Evolutionary conservation across 768 basidiomycete genomes (phyloP).

Genomic region (Hydnomerulius pinastri): DNA sequence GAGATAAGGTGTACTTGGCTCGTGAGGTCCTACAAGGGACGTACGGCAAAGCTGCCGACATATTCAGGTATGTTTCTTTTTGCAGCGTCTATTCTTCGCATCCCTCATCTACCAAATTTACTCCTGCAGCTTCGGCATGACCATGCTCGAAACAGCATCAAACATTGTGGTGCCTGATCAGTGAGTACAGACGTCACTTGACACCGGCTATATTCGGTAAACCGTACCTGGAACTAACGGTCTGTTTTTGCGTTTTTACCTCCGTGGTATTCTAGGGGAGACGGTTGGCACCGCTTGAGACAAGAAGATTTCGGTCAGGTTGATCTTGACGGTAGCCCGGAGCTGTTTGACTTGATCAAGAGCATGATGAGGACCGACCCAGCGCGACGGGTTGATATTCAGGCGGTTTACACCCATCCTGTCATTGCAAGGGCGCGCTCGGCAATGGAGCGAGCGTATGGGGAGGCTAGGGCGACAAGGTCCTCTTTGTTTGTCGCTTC

Average conservation of each 20-base stretch:
- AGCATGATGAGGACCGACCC: conserved; percentile 81
- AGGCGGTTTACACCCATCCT: conserved; percentile 58
- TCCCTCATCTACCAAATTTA: conserved; percentile 10
- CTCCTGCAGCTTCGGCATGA: conserved; percentile 82
- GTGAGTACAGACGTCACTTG: conserved; percentile 51
- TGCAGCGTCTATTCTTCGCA: not conserved
- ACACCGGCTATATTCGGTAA: conserved; percentile 11
- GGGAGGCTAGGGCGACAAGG: conserved; percentile 36
- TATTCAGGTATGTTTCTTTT: conserved; percentile 78
- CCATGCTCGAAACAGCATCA: conserved; percentile 90
- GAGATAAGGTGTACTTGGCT: conserved; percentile 96
- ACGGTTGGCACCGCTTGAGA: conserved; percentile 91
- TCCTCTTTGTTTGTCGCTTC: conserved; percentile 55
- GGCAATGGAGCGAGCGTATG: conserved; percentile 58
- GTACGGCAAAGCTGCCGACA: conserved; percentile 93
- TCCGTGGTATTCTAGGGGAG: conserved; percentile 60
- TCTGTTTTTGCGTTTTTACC: not conserved
- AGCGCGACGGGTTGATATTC: conserved; percentile 53
- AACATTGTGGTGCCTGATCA: conserved; percentile 98
- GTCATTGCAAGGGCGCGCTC: conserved; percentile 64
- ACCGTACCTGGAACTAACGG: conserved; percentile 14
- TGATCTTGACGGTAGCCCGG: conserved; percentile 63
- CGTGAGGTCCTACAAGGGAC: conserved; percentile 91
- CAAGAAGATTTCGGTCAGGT: conserved; percentile 90
- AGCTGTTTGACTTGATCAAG: conserved; percentile 67